Conservation (phyloP, 73 alveolate genomes). For the Paramecium primaurelia region DNA sequence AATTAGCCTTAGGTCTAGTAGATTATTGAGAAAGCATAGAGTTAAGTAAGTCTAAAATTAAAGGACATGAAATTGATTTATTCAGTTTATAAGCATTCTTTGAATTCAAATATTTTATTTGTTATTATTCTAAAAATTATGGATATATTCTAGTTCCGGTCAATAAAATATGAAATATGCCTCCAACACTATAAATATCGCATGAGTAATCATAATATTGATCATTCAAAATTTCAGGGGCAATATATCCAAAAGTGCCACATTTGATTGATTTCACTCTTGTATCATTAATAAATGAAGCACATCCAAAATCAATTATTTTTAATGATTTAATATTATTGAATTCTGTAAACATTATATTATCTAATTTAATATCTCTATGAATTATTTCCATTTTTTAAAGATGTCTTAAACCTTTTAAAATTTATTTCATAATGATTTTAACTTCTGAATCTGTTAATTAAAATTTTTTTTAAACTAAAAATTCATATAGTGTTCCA, state of each 20-base stretch:
- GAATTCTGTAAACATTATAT: slow-evolving; percentile 38
- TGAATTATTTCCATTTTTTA: slow-evolving; percentile 60
- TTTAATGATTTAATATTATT: background rate
- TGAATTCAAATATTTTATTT: background rate
- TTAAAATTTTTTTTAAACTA: background rate
- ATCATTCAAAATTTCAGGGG: slow-evolving; percentile 6
- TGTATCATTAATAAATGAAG: background rate
- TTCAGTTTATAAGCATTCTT: background rate
- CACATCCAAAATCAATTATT: slow-evolving; percentile 52
- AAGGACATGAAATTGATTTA: background rate
- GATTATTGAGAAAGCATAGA: background rate
- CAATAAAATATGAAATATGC: background rate
- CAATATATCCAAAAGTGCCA: slow-evolving; percentile 38
- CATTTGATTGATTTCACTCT: background rate
- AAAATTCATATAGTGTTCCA: background rate
- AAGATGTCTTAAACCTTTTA: slow-evolving; percentile 51
- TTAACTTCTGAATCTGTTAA: background rate
- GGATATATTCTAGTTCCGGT: background rate
- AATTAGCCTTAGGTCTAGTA: background rate
- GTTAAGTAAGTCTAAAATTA: background rate
- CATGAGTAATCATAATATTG: background rate
- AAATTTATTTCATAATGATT: background rate
- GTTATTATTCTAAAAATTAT: background rate
- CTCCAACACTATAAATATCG: slow-evolving; percentile 15
- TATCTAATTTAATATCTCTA: slow-evolving; percentile 72